phyloP scores from a whole-genome alignment of 208 protist genomes.

The Trypanosomatidae sp. region DNA sequence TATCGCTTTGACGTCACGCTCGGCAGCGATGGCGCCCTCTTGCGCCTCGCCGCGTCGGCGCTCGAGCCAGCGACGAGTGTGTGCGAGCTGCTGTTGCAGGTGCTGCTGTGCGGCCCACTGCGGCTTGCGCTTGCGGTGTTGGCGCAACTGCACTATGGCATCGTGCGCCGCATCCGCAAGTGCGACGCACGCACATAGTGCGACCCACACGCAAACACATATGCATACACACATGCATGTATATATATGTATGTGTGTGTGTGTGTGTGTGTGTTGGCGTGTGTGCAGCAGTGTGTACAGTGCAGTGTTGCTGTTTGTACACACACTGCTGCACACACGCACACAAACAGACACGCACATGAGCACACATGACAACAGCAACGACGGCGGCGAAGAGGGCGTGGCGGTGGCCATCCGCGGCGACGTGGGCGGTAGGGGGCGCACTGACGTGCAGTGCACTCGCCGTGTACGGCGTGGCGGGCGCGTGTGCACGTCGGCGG shows the following conservation, averaged over 20 bases:
- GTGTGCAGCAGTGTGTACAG: too few relatives aligned
- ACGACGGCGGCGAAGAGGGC: too few relatives aligned
- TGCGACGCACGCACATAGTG: slow-evolving; percentile 2
- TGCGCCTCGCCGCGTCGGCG: slow-evolving; percentile 31
- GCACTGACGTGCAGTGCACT: too few relatives aligned
- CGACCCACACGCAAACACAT: too few relatives aligned
- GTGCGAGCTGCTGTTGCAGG: slow-evolving; percentile 27
- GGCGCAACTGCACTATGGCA: slow-evolving; percentile 63
- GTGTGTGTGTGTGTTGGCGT: too few relatives aligned
- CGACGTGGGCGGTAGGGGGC: slow-evolving; percentile 5
- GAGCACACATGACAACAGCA: too few relatives aligned
- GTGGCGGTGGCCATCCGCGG: slow-evolving; percentile 1
- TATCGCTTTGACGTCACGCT: slow-evolving; percentile 73
- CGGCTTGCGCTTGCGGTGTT: slow-evolving; percentile 43
- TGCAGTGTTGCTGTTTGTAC: too few relatives aligned
- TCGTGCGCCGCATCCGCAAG: slow-evolving; percentile 39
- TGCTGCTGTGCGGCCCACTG: slow-evolving; percentile 18
- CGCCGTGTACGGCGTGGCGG: too few relatives aligned
- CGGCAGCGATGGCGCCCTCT: slow-evolving; percentile 41
- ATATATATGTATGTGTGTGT: too few relatives aligned
- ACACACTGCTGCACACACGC: too few relatives aligned
- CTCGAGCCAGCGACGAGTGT: slow-evolving; percentile 57
- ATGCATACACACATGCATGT: too few relatives aligned
- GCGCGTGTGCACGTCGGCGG: slow-evolving; percentile 5
- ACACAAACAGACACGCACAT: too few relatives aligned